Percentiles rank a stretch among this genome's conserved stretches.
Conservation (phyloP, 2,329 filamentous ascomycete genomes). For the Trichophyton rubrum region DNA sequence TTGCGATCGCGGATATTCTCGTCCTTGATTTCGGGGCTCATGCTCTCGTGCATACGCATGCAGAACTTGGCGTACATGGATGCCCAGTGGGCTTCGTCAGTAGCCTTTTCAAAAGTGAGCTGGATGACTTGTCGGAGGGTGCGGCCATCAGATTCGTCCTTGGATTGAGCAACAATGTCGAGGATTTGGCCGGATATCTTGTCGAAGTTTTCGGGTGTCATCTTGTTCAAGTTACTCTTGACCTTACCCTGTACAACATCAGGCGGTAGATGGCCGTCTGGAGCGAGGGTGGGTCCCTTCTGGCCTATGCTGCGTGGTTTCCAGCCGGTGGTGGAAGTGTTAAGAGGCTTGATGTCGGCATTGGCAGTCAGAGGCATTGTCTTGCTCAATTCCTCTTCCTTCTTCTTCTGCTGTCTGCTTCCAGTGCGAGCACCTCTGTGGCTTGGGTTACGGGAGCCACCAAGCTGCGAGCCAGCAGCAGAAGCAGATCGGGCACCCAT, state of each 20-base stretch:
- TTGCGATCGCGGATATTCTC: constrained; percentile 87
- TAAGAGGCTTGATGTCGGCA: constrained; percentile 68
- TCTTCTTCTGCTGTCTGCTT: constrained; percentile 43
- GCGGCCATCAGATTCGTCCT: constrained; percentile 85
- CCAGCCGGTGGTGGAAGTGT: constrained; percentile 66
- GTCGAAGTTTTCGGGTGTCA: constrained; percentile 98
- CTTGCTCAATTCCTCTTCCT: constrained; percentile 58
- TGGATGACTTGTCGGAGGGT: constrained; percentile 96
- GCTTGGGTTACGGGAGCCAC: constrained; percentile 60
- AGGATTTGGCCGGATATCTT: constrained; percentile 90
- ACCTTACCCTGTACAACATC: constrained; percentile 97
- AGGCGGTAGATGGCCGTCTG: constrained; percentile 59
- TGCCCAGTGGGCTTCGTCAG: constrained; percentile 96
- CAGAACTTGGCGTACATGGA: constrained; percentile 99
- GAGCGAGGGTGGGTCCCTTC: constrained; percentile 17
- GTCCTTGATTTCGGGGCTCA: constrained; percentile 89
- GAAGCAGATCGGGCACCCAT: constrained; percentile 49
- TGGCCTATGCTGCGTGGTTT: constrained; percentile 63
- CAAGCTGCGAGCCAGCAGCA: constrained; percentile 42
- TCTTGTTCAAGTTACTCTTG: constrained; percentile 97
- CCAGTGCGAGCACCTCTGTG: constrained; percentile 42
- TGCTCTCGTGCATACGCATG: constrained; percentile 88
- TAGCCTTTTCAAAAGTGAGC: constrained; percentile 97
- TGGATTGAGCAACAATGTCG: constrained; percentile 82
- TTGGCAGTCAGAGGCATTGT: constrained; percentile 84